Evolutionary conservation across 306 rosid genomes (phyloP).

Genomic region (Cajanus cajan): DNA sequence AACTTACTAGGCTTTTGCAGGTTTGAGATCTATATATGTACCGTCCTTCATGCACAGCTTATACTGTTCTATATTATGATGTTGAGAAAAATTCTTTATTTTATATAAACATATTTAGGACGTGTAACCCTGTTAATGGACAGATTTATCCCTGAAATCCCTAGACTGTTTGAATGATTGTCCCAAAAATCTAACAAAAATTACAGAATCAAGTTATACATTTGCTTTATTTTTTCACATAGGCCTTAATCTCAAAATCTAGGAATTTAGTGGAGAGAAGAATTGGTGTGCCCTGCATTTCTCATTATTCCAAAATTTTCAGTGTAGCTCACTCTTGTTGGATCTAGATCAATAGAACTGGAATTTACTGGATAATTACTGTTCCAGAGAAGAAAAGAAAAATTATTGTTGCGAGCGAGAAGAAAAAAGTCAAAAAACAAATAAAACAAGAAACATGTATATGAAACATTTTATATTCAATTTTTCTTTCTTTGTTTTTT

Average conservation of each 20-base stretch:
- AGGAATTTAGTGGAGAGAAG: neutral
- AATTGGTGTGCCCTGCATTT: neutral
- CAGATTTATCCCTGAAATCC: neutral
- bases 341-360: conserved; percentile 13
- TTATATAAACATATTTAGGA: neutral
- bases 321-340: neutral
- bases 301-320: neutral
- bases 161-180: neutral
- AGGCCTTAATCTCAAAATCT: neutral
- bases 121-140: neutral
- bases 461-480: conserved; percentile 7
- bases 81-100: neutral
- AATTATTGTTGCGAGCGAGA: neutral
- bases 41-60: neutral
- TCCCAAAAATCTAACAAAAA: neutral
- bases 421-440: neutral
- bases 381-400: neutral
- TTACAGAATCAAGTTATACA: neutral
- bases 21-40: conserved; percentile 41
- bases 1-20: conserved; percentile 96
- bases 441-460: conserved; percentile 3
- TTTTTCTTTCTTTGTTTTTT: conserved; percentile 15
- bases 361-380: neutral
- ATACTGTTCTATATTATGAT: neutral
- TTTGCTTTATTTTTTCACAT: neutral